Conservation (phyloP, 495 filamentous ascomycete genomes). For the Cudoniella acicularis region DNA sequence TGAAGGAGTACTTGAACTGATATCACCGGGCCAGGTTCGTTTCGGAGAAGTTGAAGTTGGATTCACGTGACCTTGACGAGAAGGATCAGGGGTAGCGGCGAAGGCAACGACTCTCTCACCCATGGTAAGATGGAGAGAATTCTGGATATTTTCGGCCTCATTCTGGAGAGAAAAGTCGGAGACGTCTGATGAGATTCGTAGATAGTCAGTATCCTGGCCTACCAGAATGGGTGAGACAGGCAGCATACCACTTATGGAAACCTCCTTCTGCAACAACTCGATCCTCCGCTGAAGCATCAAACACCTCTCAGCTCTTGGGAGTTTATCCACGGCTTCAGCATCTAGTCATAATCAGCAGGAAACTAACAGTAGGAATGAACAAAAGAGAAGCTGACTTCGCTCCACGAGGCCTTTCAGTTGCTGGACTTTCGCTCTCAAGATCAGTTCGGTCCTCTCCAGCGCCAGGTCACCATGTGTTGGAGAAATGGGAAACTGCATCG, state of each 20-base stretch:
- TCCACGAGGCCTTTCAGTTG: conserved; percentile 4
- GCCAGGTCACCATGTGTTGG: not conserved
- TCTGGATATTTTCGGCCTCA: not conserved
- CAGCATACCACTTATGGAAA: not conserved
- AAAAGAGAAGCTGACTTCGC: not conserved
- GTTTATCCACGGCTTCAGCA: not conserved
- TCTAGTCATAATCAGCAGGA: not conserved
- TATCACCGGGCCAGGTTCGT: not conserved
- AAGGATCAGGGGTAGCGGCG: not conserved
- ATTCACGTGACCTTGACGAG: not conserved
- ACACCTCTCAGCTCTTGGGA: not conserved
- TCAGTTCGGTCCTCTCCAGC: conserved; percentile 3
- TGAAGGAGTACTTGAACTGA: not conserved
- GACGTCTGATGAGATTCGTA: not conserved
- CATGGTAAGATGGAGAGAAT: too few species aligned
- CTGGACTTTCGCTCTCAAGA: conserved; percentile 7
- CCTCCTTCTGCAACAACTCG: not conserved
- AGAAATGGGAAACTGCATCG: not conserved
- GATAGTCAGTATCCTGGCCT: not conserved
- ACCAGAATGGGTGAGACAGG: not conserved
- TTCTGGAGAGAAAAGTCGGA: not conserved
- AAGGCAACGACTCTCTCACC: too few species aligned
- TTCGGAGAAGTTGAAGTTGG: not conserved
- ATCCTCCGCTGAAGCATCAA: conserved; percentile 12
- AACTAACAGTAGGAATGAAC: not conserved